These are phyloP conservation scores for Aspergillus asperescens DNA, from an alignment of 495 filamentous ascomycete species.

Conservation along the genomic window DNA sequence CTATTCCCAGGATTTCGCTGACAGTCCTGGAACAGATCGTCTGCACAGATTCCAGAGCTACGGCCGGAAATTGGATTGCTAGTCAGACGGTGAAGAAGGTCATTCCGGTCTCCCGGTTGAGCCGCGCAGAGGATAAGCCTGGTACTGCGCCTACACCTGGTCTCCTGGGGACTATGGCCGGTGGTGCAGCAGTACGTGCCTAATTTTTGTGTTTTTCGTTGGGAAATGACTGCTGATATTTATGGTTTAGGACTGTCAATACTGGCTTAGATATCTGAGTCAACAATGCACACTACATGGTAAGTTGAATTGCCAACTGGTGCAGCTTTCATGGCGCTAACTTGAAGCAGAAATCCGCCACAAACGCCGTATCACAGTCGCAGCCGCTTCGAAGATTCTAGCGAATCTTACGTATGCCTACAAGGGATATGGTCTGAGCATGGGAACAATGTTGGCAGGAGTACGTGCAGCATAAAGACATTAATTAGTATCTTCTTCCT, in stretches of 20 bases:
- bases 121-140: slow-evolving; percentile 41
- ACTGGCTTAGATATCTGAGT: slow-evolving; percentile 97
- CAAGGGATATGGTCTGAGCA: slow-evolving; percentile 95
- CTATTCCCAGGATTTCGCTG: background rate
- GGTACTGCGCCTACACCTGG: slow-evolving; percentile 73
- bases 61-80: slow-evolving; percentile 97
- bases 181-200: slow-evolving; percentile 77
- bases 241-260: slow-evolving; percentile 79
- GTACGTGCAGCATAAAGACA: slow-evolving; percentile 45
- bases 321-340: slow-evolving; percentile 5
- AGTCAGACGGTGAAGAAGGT: slow-evolving; percentile 99
- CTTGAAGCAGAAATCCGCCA: slow-evolving; percentile 69
- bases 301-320: slow-evolving; percentile 16
- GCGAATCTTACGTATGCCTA: slow-evolving; percentile 97
- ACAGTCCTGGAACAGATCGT: slow-evolving; percentile 57
- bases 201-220: background rate
- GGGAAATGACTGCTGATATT: slow-evolving; percentile 9
- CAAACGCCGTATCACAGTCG: slow-evolving; percentile 96
- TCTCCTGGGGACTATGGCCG: slow-evolving; percentile 95
- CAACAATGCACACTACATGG: slow-evolving; percentile 98
- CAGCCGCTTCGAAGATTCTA: slow-evolving; percentile 95
- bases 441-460: slow-evolving; percentile 99
- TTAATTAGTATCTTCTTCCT: no score
- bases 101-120: slow-evolving; percentile 56
- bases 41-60: slow-evolving; percentile 92